Percentiles rank a stretch among this genome's conserved stretches.
Evolutionary conservation across 257 asterid species (phyloP).

Genomic region (Lantana camara): DNA sequence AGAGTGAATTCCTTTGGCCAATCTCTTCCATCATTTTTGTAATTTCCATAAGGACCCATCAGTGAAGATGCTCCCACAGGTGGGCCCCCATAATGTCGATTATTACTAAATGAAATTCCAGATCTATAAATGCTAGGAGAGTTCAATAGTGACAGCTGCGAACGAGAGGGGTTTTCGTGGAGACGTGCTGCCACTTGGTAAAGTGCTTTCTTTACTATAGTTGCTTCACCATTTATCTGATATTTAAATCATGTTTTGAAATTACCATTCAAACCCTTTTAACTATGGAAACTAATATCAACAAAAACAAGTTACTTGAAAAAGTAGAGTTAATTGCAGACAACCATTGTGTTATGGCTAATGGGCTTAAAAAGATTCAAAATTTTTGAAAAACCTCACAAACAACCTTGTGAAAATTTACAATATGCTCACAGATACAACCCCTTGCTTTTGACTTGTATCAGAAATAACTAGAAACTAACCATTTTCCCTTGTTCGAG

Average conservation of each 20-base stretch:
- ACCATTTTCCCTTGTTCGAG: too few relatives aligned
- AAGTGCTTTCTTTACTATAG: constrained; percentile 65
- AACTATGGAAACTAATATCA: constrained; percentile 18
- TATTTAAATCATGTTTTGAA: constrained; percentile 23
- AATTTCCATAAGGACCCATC: constrained; percentile 67
- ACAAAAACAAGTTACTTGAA: too few relatives aligned
- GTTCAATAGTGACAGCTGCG: constrained; percentile 72
- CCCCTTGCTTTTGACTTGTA: too few relatives aligned
- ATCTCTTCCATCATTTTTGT: constrained; percentile 48
- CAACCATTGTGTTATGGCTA: too few relatives aligned
- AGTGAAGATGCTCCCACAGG: constrained; percentile 42
- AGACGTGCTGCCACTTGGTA: constrained; percentile 71
- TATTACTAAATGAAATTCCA: constrained; percentile 53
- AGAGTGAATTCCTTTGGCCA: constrained; percentile 67
- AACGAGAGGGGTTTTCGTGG: constrained; percentile 81
- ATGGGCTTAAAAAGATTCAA: too few relatives aligned
- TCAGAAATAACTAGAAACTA: too few relatives aligned
- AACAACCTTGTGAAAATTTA: too few relatives aligned
- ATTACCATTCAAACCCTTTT: constrained; percentile 16
- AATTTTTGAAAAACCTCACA: too few relatives aligned
- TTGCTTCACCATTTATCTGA: constrained; percentile 76
- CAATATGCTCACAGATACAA: too few relatives aligned
- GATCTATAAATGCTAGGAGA: constrained; percentile 71
- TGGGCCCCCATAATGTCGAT: constrained; percentile 53
- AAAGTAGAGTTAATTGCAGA: neutral